Evolutionary conservation across 78 protist genomes (phyloP), one percentile per base, ranked within the genome.

Genomic region (Blattamonas nauphoetae): DNA sequence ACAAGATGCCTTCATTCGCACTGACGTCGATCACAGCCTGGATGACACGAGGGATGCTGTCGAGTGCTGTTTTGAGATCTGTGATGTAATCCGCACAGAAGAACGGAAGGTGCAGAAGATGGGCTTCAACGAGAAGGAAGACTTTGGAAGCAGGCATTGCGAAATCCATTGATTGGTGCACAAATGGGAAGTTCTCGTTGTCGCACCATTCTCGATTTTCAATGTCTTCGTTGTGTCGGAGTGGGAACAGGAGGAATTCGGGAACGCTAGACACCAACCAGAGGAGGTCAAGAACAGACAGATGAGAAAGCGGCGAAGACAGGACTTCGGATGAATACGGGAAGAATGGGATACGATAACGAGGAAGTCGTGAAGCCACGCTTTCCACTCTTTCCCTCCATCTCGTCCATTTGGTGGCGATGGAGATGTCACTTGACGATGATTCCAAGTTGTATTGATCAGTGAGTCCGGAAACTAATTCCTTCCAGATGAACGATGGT

Each of bases 21-120:
- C 96, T 85, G 34, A 95, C 91, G 90, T 96, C 98, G 44, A 95
- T 86, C 90, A 90, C 85, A 4, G 94, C 94, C 88, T 96, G 99
- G 11, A 96, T 45, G 2, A 96, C 63, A 35, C 98, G 96, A 5
- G 94, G 41, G 77, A 95, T 77, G 79, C 95, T 95, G 85, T 97
- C 99, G 45, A 97, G 89, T 0, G 95, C 98, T 0, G 97, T 55
- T 77, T 95, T 94, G 21, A 91, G 89, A 93, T 97, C 99, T 78
- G 99, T 96, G 34, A 33, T 34, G 85, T 95, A 97, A 90, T 97
- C 99, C 0, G 93, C 32, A 45, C 95, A 94, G 45, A 99, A 99
- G 29, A 97, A 86, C 44, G 91, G 32, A 38, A 34, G 41, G 32
- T 94, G 84, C 32, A 89, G 77, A 38, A 96, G 91, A 88, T 96